Base-by-base conservation (phyloP, 352 stramenopile genomes). In the Phytophthora foliorum region DNA sequence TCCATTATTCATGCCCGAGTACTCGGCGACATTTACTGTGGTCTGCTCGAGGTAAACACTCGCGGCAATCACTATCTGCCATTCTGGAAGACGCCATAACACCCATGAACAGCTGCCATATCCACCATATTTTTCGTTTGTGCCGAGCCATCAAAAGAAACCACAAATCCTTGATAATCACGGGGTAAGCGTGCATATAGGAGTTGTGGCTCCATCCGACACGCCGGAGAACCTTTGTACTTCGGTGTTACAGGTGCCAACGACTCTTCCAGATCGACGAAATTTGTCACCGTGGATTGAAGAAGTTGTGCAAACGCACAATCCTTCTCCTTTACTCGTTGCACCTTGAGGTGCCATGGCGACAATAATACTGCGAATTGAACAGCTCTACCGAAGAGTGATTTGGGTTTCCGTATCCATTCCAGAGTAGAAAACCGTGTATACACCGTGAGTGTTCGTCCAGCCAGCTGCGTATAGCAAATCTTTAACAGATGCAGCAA, bases 1-100 rank as follows among this genome's bases (percentile, higher is more conserved):
- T 7, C 62, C 61, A 9, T 51, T 31, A 13, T 70, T 59, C 27
- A 70, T 39, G 0, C 66, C 67, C 0, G 57, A 46, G 46, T 74
- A 80, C 16, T 80, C 72, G 13, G 72, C 67, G 13, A 74, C 42
- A 19, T 76, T 75, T 0, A 75, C 71, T 1, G 61, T 75, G 0
- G 69, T 63, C 0, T 36, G 2, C 14, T 21, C 36, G 14, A 44
- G 14, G 4, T 44, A 19, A 44, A 14, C 1, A 44, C 36, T 44
- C 14, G 36, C 36, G 21, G 36, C 36, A 19, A 44, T 44, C 16
- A 44, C 36, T 21, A 44, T 44, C 5, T 44, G 3, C 14, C 14
- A 44, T 6, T 4, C 13, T 6, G 36, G 36, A 9, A 44, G n/a
- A 19, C 14, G 10, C 36, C 36, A 44, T 17, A 44, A 44, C 13